These are phyloP conservation scores for Kluyveromyces aestuarii DNA, from an alignment of 805 yeast genomes.

Conservation along the genomic window DNA sequence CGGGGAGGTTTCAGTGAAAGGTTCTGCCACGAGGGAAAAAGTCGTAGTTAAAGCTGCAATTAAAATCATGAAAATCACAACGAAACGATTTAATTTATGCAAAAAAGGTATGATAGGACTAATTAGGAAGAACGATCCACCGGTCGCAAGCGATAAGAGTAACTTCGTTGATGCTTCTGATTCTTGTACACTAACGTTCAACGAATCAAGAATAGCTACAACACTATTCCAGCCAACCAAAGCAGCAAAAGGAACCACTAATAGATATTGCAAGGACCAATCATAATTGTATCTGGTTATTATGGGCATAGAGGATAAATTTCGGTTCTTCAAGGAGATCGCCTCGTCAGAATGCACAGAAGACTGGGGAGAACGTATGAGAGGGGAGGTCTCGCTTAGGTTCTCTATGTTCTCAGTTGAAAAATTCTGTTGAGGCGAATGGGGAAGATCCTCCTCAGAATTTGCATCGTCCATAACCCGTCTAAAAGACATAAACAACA, in stretches of 20 bases:
- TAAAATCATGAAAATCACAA: conserved; percentile 34
- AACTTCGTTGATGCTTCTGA: conserved; percentile 35
- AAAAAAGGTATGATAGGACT: conserved; percentile 58
- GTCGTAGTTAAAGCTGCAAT: conserved; percentile 33
- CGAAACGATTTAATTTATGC: conserved; percentile 51
- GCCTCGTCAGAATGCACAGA: background rate
- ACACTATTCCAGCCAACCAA: conserved; percentile 44
- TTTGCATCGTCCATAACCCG: too few species aligned
- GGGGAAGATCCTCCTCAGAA: background rate
- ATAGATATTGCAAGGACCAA: conserved; percentile 69
- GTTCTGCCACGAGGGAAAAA: conserved; percentile 33
- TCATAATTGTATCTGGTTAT: conserved; percentile 46
- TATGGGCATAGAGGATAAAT: background rate
- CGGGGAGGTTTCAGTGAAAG: conserved; percentile 59
- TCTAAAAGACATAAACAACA: conserved; percentile 16
- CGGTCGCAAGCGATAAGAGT: conserved; percentile 30
- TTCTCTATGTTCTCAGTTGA: background rate
- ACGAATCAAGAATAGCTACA: conserved; percentile 49
- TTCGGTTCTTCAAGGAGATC: background rate
- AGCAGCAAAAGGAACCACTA: conserved; percentile 57
- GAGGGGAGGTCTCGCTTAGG: background rate
- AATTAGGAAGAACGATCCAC: conserved; percentile 31
- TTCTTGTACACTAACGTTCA: conserved; percentile 67
- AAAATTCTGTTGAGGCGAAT: too few species aligned
- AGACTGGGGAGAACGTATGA: background rate